These are phyloP conservation scores for Saccharomycopsis synnaedendra DNA, from an alignment of 805 yeast species.

Conservation along the genomic window DNA sequence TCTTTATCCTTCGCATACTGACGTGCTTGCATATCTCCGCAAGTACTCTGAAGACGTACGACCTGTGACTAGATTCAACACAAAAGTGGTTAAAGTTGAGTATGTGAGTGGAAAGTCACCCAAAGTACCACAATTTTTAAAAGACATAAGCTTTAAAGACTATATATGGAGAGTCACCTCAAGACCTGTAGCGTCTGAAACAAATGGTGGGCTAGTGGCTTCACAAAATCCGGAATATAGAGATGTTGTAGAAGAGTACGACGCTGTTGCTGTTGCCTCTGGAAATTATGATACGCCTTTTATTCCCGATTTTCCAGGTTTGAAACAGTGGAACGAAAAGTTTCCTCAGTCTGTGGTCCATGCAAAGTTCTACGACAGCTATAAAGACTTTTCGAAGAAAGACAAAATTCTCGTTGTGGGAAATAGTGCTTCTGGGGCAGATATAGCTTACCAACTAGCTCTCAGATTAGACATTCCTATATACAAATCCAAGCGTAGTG, in stretches of 20 bases:
- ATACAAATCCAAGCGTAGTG: slow-evolving; percentile 38
- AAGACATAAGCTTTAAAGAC: slow-evolving; percentile 1
- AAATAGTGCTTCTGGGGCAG: slow-evolving; percentile 68
- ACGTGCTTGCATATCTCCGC: slow-evolving; percentile 51
- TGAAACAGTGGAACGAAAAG: slow-evolving; percentile 32
- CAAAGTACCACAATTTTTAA: slow-evolving; percentile 2
- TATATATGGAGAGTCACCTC: slow-evolving; percentile 35
- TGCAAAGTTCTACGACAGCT: slow-evolving; percentile 42
- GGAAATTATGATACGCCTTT: slow-evolving; percentile 58
- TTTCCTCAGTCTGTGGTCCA: slow-evolving; percentile 42
- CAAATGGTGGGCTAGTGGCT: slow-evolving; percentile 23
- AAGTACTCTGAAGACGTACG: slow-evolving; percentile 38
- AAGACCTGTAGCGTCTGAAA: slow-evolving; percentile 23
- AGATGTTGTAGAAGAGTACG: slow-evolving; percentile 28
- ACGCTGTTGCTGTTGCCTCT: slow-evolving; percentile 51
- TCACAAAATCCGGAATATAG: too few relatives aligned
- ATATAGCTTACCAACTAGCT: slow-evolving; percentile 50
- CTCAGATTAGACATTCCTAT: slow-evolving; percentile 29
- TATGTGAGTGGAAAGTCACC: slow-evolving; percentile 5
- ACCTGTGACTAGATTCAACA: slow-evolving; percentile 30
- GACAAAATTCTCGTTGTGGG: slow-evolving; percentile 55
- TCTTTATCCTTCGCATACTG: slow-evolving; percentile 46
- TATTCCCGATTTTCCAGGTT: slow-evolving; percentile 44
- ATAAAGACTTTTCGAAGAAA: slow-evolving; percentile 26
- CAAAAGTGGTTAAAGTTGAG: slow-evolving; percentile 34